Conservation (phyloP, 2,329 filamentous ascomycete genomes). For the Pseudogymnoascus sp. region DNA sequence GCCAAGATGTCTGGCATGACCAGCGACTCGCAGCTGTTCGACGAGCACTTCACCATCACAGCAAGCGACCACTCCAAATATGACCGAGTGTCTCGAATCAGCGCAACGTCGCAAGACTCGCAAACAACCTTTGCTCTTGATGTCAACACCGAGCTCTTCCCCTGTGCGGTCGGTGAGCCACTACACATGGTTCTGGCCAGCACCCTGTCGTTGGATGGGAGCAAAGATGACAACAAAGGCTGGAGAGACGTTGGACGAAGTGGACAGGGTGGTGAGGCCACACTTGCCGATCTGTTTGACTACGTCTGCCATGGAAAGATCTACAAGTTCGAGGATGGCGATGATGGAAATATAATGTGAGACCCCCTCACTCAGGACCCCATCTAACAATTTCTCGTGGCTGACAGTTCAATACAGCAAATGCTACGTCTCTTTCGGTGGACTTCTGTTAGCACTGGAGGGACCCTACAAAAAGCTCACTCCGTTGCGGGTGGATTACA, state of each 20-base stretch:
- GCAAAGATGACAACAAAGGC: conserved; percentile 64
- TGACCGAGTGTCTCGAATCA: conserved; percentile 85
- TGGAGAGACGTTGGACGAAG: conserved; percentile 69
- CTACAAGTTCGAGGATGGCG: conserved; percentile 76
- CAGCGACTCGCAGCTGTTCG: conserved; percentile 86
- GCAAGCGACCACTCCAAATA: conserved; percentile 79
- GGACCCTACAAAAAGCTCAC: conserved; percentile 95
- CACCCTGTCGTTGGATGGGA: conserved; percentile 78
- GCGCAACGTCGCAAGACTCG: conserved; percentile 65
- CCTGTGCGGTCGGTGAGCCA: conserved; percentile 63
- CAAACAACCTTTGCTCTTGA: conserved; percentile 76
- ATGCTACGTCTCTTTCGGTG: conserved; percentile 89
- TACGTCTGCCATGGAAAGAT: conserved; percentile 87
- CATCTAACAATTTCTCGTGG: not conserved
- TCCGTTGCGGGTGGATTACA: conserved; percentile 81
- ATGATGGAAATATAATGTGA: conserved; percentile 77
- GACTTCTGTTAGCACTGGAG: conserved; percentile 80
- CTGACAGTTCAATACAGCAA: conserved; percentile 50
- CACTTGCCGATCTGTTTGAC: conserved; percentile 71
- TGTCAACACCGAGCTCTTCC: conserved; percentile 90
- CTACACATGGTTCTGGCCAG: conserved; percentile 77
- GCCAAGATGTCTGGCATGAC: conserved; percentile 32
- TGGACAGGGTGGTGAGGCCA: conserved; percentile 45
- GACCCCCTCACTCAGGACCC: conserved; percentile 30
- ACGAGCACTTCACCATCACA: conserved; percentile 82